These are phyloP conservation scores for Penicillium polonicum DNA, from an alignment of 2,329 filamentous ascomycete species.

Conservation along the genomic window DNA sequence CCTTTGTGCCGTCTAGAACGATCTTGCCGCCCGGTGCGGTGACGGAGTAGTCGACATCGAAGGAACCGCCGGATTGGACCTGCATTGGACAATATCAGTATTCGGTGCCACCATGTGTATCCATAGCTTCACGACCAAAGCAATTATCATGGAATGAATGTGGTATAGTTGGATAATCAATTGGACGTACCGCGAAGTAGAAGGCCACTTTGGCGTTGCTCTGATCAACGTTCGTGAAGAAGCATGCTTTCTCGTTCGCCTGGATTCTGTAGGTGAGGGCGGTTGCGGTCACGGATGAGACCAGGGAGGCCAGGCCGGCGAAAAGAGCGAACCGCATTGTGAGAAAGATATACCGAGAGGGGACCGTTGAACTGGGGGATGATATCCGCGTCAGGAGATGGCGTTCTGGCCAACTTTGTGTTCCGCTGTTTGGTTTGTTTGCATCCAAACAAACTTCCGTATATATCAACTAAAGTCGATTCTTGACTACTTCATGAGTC, in stretches of 20 bases:
- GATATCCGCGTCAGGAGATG: conserved; percentile 27
- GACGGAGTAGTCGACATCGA: conserved; percentile 93
- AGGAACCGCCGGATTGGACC: conserved; percentile 97
- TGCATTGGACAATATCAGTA: conserved; percentile 39
- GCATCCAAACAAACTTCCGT: conserved; percentile 28
- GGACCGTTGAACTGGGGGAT: conserved; percentile 12
- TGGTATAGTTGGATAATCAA: not conserved
- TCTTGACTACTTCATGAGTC: conserved; percentile 12
- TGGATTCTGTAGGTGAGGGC: conserved; percentile 89
- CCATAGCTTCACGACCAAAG: not conserved
- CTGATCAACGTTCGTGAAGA: conserved; percentile 78
- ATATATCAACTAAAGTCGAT: conserved; percentile 3
- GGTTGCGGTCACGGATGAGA: conserved; percentile 74
- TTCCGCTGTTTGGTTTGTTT: conserved; percentile 36
- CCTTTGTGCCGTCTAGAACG: conserved; percentile 83
- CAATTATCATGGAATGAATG: not conserved
- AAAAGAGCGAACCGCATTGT: conserved; percentile 66
- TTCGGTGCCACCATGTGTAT: not conserved
- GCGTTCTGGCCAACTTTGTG: conserved; percentile 36
- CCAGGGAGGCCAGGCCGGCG: conserved; percentile 68
- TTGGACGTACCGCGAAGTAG: conserved; percentile 83
- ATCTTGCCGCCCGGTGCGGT: conserved; percentile 76
- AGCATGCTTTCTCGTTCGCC: conserved; percentile 93
- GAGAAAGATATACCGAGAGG: conserved; percentile 16
- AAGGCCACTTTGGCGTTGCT: conserved; percentile 89